Evolutionary conservation across 345 rosid species (phyloP), one percentile per base, ranked within the genome.

Genomic region (Camelina hispida): DNA sequence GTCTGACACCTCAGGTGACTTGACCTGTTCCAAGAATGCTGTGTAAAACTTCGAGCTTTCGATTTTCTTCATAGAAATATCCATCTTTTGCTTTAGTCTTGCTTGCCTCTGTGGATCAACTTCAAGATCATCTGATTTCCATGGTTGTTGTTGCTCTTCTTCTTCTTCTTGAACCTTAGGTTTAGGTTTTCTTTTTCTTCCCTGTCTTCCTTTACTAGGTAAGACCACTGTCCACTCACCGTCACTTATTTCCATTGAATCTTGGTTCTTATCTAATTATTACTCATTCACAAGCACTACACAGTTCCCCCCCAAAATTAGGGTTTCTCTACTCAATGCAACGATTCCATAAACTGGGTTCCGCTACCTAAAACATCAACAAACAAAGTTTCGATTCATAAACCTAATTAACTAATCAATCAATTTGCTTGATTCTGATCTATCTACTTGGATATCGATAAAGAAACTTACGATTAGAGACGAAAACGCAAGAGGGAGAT

Each of bases 181-280:
- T 51, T 77, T 84, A 0, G 55, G 66, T 35, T 74, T 34, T 13
- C 78, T 82, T 70, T 71, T 89, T 72, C 75, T 90, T 62, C 79
- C 74, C 8, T 54, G 81, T 67, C 66, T 87, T 52, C 89, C 84
- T 23, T 82, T 82, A 47, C 83, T 85, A 57, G 86, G 89, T 65
- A 79, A 71, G 65, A 94, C 99, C 52, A 89, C 69, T n/a, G 84
- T 86, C 99, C 97, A 95, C 23, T 87, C 97, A 66, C 78, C 96
- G 25, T 85, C 78, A 54, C 61, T 37, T 51, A 20, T 20, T 65
- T 47, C 77, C 71, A 73, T 43, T 73, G 58, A 56, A 65, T 48
- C 54, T 14, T 52, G 52, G 50, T 35, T 23, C 28, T 16, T 13
- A 20, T 43, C 68, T 59, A 67, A 28, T 65, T 7, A 12, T 25